Evolutionary conservation across 306 rosid species (phyloP), one percentile per base, ranked within the genome.

Genomic region (Quercus variabilis): DNA sequence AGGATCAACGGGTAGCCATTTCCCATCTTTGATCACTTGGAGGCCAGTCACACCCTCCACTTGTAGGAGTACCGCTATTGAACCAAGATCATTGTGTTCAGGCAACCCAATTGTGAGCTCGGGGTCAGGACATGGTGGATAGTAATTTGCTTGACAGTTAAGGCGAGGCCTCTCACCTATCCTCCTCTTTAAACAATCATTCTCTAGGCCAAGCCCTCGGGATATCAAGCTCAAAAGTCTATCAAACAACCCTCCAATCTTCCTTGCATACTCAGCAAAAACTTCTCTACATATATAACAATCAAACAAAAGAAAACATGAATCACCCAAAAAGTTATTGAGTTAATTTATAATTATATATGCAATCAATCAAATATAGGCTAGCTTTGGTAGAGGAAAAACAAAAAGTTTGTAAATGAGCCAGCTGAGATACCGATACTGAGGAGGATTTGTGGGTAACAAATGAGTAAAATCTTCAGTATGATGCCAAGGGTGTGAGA

Each of bases 261-360:
- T 86, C 46, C 72, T 88, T 73, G 89, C 88, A 74, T 88, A 88
- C 20, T 83, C 85, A n/a, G 23, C 79, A 62, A 78, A 91, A 72
- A 83, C 82, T 51, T 88, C 88, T 4, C 88, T 88, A 28, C 2
- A 35, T 35, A 35, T 35, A 35, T 21, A 15, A 73, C 54, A 41
- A 77, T 14, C 2, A 73, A 5, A 9, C 68, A 46, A n/a, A 73
- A 33, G 15, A 41, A 59, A 7, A 4, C 14, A 10, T 10, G 52
- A 46, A 11, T 46, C 14, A 2, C 41, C 41, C 41, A 46, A 46
- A 46, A 46, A 46, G 52, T 46, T 46, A 46, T 10, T 43, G 6
- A 46, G 52, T 46, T 46, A 8, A 46, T 46, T 5, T 35, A 35
- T 35, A 35, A 35, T 35, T 35, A 35, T 35, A 6, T 35, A 6